Conservation (phyloP, 2,329 filamentous ascomycete genomes). For the Xylariaceae sp. region DNA sequence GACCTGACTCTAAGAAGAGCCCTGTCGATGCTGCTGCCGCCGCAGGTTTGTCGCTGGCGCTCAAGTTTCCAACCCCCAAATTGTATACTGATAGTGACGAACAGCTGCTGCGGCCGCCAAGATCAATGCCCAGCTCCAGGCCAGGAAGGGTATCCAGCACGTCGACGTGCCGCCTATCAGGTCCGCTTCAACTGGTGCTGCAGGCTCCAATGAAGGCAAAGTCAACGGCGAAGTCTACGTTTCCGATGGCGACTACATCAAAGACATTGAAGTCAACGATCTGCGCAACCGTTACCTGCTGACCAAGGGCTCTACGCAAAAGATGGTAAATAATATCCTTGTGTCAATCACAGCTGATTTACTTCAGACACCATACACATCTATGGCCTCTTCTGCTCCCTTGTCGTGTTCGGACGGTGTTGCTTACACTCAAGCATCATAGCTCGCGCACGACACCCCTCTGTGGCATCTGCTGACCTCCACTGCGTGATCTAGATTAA, state of each 20-base stretch:
- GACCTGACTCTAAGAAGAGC: constrained; percentile 43
- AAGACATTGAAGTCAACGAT: constrained; percentile 98
- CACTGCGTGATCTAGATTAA: constrained; percentile 93
- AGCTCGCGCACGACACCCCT: constrained; percentile 60
- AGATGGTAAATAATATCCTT: constrained; percentile 94
- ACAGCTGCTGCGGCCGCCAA: constrained; percentile 81
- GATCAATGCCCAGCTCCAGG: constrained; percentile 79
- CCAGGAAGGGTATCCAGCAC: constrained; percentile 85
- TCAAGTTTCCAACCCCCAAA: background rate
- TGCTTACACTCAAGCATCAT: constrained; percentile 66
- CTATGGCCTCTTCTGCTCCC: constrained; percentile 33
- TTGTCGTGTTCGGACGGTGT: constrained; percentile 55
- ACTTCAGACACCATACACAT: constrained; percentile 39
- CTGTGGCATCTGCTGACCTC: constrained; percentile 93
- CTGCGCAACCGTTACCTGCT: constrained; percentile 93
- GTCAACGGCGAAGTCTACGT: constrained; percentile 89
- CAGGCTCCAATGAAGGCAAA: constrained; percentile 29
- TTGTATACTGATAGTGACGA: constrained; percentile 20
- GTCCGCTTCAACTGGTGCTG: constrained; percentile 47
- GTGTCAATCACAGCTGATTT: constrained; percentile 62
- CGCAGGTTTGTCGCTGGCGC: constrained; percentile 55
- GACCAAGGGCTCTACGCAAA: constrained; percentile 95
- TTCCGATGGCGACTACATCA: constrained; percentile 95
- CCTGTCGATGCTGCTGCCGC: constrained; percentile 69
- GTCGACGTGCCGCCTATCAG: constrained; percentile 82